These are phyloP conservation scores for Gnaphalium uliginosum DNA, from an alignment of 129 eudicot species.

Conservation along the genomic window DNA sequence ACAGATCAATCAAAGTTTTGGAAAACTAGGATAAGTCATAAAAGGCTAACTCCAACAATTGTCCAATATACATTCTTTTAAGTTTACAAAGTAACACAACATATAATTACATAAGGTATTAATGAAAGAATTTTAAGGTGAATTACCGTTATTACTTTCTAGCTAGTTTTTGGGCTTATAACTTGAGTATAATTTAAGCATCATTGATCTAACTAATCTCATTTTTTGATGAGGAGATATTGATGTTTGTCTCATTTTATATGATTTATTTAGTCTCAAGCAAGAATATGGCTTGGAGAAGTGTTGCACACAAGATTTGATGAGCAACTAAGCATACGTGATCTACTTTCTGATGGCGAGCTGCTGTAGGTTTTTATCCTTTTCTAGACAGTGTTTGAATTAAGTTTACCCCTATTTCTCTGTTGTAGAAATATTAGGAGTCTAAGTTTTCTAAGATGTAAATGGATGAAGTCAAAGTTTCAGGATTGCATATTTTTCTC, in stretches of 20 bases:
- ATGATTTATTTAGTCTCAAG: conserved; percentile 49
- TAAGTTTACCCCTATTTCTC: background rate
- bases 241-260: conserved; percentile 3
- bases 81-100: background rate
- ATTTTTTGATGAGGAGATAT: background rate
- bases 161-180: conserved; percentile 4
- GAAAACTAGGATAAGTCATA: background rate
- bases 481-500: background rate
- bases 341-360: conserved; percentile 73
- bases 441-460: background rate
- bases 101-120: background rate
- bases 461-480: background rate
- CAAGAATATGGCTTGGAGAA: conserved; percentile 81
- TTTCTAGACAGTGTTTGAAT: background rate
- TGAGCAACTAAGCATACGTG: conserved; percentile 47
- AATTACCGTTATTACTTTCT: background rate
- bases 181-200: background rate
- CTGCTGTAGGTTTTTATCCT: conserved; percentile 52
- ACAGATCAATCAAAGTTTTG: background rate
- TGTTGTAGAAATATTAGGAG: background rate
- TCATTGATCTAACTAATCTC: background rate
- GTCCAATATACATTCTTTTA: background rate
- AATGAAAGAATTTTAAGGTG: background rate
- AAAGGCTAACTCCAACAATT: too few species aligned
- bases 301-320: conserved; percentile 58